phyloP scores from a whole-genome alignment of 176 grass and related monocot genomes.

The Areca catechu region DNA sequence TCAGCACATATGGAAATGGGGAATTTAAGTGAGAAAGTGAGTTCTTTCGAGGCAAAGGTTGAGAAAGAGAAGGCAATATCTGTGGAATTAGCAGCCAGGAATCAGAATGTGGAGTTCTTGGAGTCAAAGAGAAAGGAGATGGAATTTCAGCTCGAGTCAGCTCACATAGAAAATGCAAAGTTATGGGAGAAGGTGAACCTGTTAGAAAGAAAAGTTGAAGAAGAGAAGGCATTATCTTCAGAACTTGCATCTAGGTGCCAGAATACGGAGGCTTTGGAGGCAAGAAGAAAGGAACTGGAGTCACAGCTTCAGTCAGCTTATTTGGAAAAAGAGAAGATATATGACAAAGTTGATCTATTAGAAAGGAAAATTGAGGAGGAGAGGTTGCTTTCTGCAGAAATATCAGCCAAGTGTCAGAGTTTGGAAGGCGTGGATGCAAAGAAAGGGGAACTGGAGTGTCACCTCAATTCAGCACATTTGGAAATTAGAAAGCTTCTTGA shows the following conservation, averaged over 20 bases:
- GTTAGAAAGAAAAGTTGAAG: conserved; percentile 47
- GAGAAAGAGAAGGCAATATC: conserved; percentile 48
- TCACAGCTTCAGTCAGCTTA: conserved; percentile 41
- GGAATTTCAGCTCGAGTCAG: conserved; percentile 31
- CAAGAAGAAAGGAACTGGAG: conserved; percentile 41
- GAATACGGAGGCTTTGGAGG: conserved; percentile 34
- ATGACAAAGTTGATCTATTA: conserved; percentile 36
- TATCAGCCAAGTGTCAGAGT: conserved; percentile 17
- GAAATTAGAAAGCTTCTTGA: conserved; percentile 36
- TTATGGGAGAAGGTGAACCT: conserved; percentile 29
- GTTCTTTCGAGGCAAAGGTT: conserved; percentile 34
- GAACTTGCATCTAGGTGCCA: conserved; percentile 42
- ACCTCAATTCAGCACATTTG: conserved; percentile 19
- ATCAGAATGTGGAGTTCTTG: conserved; percentile 46
- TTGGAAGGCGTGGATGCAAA: conserved; percentile 21
- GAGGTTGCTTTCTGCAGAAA: conserved; percentile 18
- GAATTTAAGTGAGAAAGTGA: conserved; percentile 34
- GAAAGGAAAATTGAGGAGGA: conserved; percentile 21
- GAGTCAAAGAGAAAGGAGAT: conserved; percentile 39
- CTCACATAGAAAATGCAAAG: conserved; percentile 32
- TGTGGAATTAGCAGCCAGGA: conserved; percentile 30
- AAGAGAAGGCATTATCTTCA: conserved; percentile 43
- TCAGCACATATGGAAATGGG: conserved; percentile 36
- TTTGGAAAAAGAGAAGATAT: conserved; percentile 21
- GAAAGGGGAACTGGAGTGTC: conserved; percentile 30